Base-by-base conservation (phyloP, 176 grass and related monocot species). In the Hyparrhenia diplandra region DNA sequence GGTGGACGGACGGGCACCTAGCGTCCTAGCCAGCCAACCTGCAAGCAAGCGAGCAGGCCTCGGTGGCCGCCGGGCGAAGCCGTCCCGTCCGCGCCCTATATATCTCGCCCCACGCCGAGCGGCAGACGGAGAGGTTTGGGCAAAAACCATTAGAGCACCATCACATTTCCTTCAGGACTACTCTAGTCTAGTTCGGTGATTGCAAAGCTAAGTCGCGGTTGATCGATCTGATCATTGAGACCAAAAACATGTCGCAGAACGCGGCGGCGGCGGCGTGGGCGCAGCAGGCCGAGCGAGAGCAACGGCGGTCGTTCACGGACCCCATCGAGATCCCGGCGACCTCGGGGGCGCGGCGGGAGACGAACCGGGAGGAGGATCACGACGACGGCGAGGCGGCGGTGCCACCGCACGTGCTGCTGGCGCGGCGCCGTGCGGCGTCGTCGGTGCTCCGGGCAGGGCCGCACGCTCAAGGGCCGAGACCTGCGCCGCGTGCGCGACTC, bases 391-490 rank as follows among this genome's bases (percentile, higher is more conserved):
- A 21, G n/a, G 49, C 51, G 75, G 59, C 90, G 66, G 85, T 86
- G 67, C 93, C 90, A 18, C 93, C 93, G 60, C 93, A 96, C 81
- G 82, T 90, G 54, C 74, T 95, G 75, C 73, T 92, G 80, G 84
- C 82, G 35, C 79, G 82, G 73, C 83, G 71, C 39, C 64, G 86
- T 79, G 73, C 76, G 66, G 61, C 80, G 18, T 64, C 73, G 46
- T 92, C 90, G 35, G 55, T 95, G 90, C 80, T 83, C 69, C 20
- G 87, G 90, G 30, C 86, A 95, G 30, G 93, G 87, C 3, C 84
- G 93, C 67, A 88, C 93, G 70, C 90, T 95, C 75, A 95, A 89
- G 80, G 93, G 93, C 23, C 82, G 93, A 4, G 90, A 95, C 74
- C 90, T 92, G 36, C 37, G 79, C 5, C 85, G 86, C 47, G 60